Evolutionary conservation across 1,284 basidiomycete genomes (phyloP).

Genomic region (Cystobasidium slooffiae): DNA sequence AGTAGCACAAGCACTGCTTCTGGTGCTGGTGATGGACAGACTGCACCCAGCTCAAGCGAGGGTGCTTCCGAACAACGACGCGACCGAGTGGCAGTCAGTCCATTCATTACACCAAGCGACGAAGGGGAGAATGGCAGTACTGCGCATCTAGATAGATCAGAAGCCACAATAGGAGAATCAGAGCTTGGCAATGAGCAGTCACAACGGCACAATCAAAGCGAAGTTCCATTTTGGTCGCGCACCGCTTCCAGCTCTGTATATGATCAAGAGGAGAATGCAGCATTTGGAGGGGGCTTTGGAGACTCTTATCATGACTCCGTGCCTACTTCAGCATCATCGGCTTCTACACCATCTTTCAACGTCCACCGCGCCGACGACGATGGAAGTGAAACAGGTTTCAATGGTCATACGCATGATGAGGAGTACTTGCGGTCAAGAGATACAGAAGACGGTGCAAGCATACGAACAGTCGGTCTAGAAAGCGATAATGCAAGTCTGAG

Average conservation of each 20-base stretch:
- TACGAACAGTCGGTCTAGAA: slow-evolving; percentile 38
- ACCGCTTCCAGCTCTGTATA: slow-evolving; percentile 2
- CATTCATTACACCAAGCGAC: slow-evolving; percentile 27
- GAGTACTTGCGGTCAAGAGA: slow-evolving; percentile 4
- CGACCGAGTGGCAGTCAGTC: slow-evolving; percentile 35
- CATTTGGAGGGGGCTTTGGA: slow-evolving; percentile 28
- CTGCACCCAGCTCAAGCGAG: slow-evolving; percentile 8
- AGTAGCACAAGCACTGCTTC: slow-evolving; percentile 27
- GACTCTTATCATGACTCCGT: background rate
- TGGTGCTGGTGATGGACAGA: slow-evolving; percentile 2
- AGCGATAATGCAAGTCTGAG: slow-evolving; percentile 37
- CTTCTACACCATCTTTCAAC: background rate
- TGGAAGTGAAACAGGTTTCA: background rate
- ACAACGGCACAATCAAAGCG: background rate
- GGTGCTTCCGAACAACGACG: slow-evolving; percentile 12
- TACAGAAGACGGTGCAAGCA: slow-evolving; percentile 34
- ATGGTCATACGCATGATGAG: background rate
- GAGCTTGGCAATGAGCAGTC: background rate
- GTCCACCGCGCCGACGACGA: slow-evolving; percentile 1
- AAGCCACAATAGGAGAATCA: slow-evolving; percentile 3
- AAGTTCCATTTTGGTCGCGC: slow-evolving; percentile 14
- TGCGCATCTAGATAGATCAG: background rate
- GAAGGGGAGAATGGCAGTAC: background rate
- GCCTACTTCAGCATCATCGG: background rate
- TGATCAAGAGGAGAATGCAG: slow-evolving; percentile 6